Percentiles rank a stretch among this genome's conserved stretches.
Conservation (phyloP, 2,329 filamentous ascomycete genomes). For the Alternaria brassicae region DNA sequence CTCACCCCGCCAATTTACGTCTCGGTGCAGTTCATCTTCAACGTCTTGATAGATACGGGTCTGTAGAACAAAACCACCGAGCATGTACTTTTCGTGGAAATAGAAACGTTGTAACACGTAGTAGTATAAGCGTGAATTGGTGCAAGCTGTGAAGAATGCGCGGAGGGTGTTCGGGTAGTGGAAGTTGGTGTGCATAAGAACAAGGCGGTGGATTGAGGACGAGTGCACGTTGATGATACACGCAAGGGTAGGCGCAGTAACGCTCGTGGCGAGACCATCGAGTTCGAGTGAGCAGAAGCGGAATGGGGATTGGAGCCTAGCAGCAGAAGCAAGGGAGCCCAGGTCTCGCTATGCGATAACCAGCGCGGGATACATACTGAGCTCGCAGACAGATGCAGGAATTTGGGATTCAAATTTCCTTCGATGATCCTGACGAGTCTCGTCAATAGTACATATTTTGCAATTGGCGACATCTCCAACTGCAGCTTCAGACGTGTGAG, state of each 20-base stretch:
- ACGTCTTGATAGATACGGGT: not conserved
- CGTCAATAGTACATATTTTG: not conserved
- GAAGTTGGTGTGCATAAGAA: conserved; percentile 9
- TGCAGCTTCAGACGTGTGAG: conserved; percentile 8
- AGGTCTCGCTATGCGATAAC: not conserved
- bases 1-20: not conserved
- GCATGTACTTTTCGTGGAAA: not conserved
- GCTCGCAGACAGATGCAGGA: not conserved
- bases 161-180: conserved; percentile 10
- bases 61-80: not conserved
- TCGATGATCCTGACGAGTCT: not conserved
- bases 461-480: conserved; percentile 5
- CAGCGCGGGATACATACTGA: not conserved
- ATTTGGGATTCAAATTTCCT: not conserved
- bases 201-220: conserved; percentile 1
- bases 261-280: conserved; percentile 11
- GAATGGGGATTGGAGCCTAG: conserved; percentile 9
- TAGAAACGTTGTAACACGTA: not conserved
- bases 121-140: conserved; percentile 4
- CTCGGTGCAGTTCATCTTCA: not conserved
- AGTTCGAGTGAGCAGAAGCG: conserved; percentile 11
- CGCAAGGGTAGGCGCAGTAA: conserved; percentile 8
- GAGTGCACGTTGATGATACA: conserved; percentile 7
- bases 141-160: conserved; percentile 6
- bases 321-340: conserved; percentile 4